phyloP scores from a whole-genome alignment of 805 yeast genomes.

The Priceomyces fermenticarens region DNA sequence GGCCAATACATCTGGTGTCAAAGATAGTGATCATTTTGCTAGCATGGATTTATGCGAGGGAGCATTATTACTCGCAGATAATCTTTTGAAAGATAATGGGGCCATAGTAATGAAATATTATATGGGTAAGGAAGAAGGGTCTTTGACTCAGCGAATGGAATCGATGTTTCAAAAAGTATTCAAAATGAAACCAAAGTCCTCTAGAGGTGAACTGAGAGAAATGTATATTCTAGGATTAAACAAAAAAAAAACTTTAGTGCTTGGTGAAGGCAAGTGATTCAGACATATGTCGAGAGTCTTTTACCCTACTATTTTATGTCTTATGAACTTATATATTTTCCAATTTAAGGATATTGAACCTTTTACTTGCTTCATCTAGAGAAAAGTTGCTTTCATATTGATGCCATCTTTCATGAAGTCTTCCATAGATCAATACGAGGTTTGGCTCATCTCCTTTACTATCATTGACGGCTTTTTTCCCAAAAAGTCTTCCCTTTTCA shows the following conservation, averaged over 20 bases:
- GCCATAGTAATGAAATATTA: slow-evolving; percentile 77
- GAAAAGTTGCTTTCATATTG: slow-evolving; percentile 24
- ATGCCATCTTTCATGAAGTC: slow-evolving; percentile 45
- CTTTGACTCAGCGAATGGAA: slow-evolving; percentile 57
- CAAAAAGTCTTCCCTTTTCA: slow-evolving; percentile 46
- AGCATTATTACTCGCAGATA: slow-evolving; percentile 72
- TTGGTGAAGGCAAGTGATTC: slow-evolving; percentile 5
- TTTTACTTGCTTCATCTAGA: slow-evolving; percentile 24
- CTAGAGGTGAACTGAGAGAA: slow-evolving; percentile 77
- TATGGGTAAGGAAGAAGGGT: slow-evolving; percentile 74
- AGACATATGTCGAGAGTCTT: too few species aligned
- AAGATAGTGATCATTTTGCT: slow-evolving; percentile 74
- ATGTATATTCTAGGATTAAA: slow-evolving; percentile 72
- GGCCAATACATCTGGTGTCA: slow-evolving; percentile 85
- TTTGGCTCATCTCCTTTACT: slow-evolving; percentile 34
- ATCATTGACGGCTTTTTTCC: slow-evolving; percentile 34
- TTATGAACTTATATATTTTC: neutral
- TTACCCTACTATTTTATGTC: too few species aligned
- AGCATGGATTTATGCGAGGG: slow-evolving; percentile 94
- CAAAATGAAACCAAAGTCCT: slow-evolving; percentile 77
- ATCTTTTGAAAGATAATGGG: slow-evolving; percentile 69
- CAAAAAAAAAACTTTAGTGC: slow-evolving; percentile 38
- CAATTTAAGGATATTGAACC: slow-evolving; percentile 20
- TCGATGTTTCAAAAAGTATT: slow-evolving; percentile 60
- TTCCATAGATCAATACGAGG: slow-evolving; percentile 35